phyloP scores from a whole-genome alignment of 306 rosid genomes.

The Mucuna pruriens region DNA sequence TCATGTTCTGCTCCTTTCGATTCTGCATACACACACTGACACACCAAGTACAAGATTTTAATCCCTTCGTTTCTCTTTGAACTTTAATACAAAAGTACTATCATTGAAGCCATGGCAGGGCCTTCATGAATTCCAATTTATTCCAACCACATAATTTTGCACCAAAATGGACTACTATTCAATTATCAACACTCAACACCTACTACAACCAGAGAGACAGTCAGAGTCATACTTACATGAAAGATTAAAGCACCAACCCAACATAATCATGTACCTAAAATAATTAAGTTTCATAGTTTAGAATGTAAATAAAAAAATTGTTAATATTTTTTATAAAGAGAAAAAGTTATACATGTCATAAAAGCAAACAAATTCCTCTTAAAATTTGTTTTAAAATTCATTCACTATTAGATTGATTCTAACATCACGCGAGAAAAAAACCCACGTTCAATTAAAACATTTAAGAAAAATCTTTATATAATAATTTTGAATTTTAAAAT shows the following conservation, averaged over 20 bases:
- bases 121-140: slow-evolving; percentile 4
- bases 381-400: no score
- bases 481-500: no score
- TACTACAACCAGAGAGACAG: slow-evolving; percentile 24
- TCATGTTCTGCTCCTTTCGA: not conserved
- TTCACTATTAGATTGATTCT: no score
- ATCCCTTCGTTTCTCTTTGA: slow-evolving; percentile 3
- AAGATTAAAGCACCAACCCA: not conserved
- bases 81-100: slow-evolving; percentile 22
- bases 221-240: not conserved
- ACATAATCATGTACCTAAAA: no score
- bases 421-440: no score
- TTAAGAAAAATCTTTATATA: no score
- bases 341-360: no score
- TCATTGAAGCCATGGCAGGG: not conserved
- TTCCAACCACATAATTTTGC: not conserved
- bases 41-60: not conserved
- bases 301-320: no score
- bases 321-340: no score
- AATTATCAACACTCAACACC: slow-evolving; percentile 15
- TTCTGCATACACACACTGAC: not conserved
- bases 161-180: slow-evolving; percentile 17
- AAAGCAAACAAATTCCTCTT: no score
- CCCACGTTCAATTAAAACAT: no score
- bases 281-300: no score